These are phyloP conservation scores for Lentinula raphanica DNA, from an alignment of 768 basidiomycete species.

Conservation along the genomic window DNA sequence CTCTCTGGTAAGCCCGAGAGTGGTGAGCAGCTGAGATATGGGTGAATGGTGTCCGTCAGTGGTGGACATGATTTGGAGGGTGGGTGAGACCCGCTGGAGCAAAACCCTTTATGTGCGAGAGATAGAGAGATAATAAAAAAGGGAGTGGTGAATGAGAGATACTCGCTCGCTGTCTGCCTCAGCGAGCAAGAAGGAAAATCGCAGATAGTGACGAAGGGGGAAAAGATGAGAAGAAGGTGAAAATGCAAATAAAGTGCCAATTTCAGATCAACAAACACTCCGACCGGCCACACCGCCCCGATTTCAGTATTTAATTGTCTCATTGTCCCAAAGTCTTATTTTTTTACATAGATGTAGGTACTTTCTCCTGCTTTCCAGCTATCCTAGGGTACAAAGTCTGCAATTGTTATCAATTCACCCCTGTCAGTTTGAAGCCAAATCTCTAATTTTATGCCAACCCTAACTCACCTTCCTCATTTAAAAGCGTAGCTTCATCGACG, in stretches of 20 bases:
- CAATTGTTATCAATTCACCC: neutral
- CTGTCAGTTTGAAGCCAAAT: neutral
- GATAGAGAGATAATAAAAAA: neutral
- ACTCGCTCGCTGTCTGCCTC: neutral
- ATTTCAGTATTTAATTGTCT: neutral
- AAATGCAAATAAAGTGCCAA: constrained; percentile 10
- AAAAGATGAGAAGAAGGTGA: neutral
- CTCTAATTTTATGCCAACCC: neutral
- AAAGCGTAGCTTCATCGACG: constrained; percentile 75
- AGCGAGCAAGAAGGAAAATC: neutral
- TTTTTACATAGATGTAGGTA: neutral
- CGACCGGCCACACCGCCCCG: neutral
- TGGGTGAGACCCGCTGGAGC: neutral
- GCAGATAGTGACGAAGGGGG: neutral
- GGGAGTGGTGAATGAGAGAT: neutral
- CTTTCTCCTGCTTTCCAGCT: neutral
- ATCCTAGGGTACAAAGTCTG: constrained; percentile 23
- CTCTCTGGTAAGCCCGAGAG: constrained; percentile 72
- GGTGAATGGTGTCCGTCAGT: constrained; percentile 48
- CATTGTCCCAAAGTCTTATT: neutral
- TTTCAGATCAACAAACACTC: constrained; percentile 8
- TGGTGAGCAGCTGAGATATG: constrained; percentile 65
- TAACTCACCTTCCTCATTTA: constrained; percentile 77
- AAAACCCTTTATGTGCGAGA: neutral
- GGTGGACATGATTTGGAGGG: constrained; percentile 27